phyloP scores from a whole-genome alignment of 1,139 yeast genomes.

The Protomyces arabidopsidicola region DNA sequence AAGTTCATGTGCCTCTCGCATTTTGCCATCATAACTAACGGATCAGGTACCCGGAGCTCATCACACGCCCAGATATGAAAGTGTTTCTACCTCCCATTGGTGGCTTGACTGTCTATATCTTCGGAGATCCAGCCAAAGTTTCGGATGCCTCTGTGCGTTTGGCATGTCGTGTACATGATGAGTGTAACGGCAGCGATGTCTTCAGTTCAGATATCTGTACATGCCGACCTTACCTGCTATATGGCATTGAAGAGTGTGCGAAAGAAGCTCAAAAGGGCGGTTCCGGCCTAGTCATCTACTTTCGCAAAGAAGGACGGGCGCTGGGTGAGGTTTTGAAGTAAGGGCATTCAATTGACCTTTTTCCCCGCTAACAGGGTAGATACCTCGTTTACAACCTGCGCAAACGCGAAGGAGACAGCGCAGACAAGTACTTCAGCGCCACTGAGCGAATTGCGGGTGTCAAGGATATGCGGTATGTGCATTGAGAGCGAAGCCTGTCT shows the following conservation, averaged over 20 bases:
- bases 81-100: conserved; percentile 52
- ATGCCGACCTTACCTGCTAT: conserved; percentile 58
- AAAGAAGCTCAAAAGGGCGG: conserved; percentile 62
- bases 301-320: conserved; percentile 62
- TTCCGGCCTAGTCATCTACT: conserved; percentile 55
- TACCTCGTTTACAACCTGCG: conserved; percentile 62
- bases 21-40: conserved; percentile 56
- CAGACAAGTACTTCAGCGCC: conserved; percentile 59
- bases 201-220: conserved; percentile 63
- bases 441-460: conserved; percentile 43
- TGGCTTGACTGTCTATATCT: conserved; percentile 57
- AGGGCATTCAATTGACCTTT: background rate
- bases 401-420: conserved; percentile 60
- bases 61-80: conserved; percentile 59
- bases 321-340: conserved; percentile 50
- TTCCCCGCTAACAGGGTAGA: conserved; percentile 36
- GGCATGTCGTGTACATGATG: conserved; percentile 59
- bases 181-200: conserved; percentile 53
- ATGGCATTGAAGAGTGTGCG: conserved; percentile 60
- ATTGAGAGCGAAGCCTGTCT: conserved; percentile 38
- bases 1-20: background rate
- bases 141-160: conserved; percentile 49
- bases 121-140: conserved; percentile 53
- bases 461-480: conserved; percentile 48
- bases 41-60: conserved; percentile 60